Base-by-base conservation (phyloP, 352 stramenopile genomes). In the Phytophthora idaei region DNA sequence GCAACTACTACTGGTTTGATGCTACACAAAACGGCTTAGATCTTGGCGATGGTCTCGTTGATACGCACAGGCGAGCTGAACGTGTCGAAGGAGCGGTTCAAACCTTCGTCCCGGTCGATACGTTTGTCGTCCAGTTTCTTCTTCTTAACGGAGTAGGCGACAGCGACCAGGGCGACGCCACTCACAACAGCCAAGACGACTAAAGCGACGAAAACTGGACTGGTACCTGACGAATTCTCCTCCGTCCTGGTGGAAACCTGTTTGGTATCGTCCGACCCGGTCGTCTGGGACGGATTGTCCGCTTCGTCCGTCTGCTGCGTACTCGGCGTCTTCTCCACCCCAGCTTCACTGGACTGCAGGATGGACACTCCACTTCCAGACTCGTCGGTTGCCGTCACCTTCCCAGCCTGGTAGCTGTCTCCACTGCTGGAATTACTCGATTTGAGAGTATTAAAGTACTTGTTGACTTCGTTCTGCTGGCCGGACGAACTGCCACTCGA, bases 51-150 rank as follows among this genome's bases (percentile, higher is more conserved):
- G 49, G 61, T 73, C 37, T 66, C 53, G 21, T 69, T 57, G 37
- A 77, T 64, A 29, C 57, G 46, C 25, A 78, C 39, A 4, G 71
- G 71, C 3, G 71, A 75, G 51, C 58, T 72, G 42, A 63, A 67
- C 12, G 53, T 73, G 50, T 75, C 71, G 25, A 78, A 78, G 10
- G 71, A 69, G 28, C 54, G 61, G 15, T 51, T 57, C 42, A 72
- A 55, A 27, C 62, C 63, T 12, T 62, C 57, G 42, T 75, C 62
- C 7, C 49, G 67, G 41, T 73, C 71, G 14, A 67, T 54, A 7
- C 50, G 53, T 58, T 78, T 74, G 25, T 78, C 58, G 25, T 67
- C 44, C 11, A 78, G 27, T 63, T 70, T 73, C 45, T 73, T 75
- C 54, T 73, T 78, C 56, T 76, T 73, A 12, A 55, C 58, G 3